Base-by-base conservation (phyloP, 2,329 filamentous ascomycete species). In the Pseudogymnoascus sp. region DNA sequence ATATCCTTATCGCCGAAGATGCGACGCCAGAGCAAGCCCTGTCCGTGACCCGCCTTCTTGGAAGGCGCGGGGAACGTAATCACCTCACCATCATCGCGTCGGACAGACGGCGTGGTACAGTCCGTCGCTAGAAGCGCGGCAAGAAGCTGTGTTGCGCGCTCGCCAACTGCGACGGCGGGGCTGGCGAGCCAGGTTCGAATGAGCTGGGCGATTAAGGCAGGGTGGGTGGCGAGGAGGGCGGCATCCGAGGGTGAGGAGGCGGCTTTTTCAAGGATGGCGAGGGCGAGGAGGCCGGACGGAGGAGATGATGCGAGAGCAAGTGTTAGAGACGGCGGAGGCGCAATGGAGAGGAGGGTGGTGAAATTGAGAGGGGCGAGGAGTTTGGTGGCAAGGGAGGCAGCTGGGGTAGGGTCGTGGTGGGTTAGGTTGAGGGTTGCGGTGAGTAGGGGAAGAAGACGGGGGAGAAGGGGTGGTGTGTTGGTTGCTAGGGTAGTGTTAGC, bases 221-320 rank as follows among this genome's bases (percentile, higher is more conserved):
- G 77, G 71, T 84, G 77, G 39, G 74, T 75, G 51, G 79, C 79
- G 4, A 87, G 72, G 35, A 81, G 77, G 38, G 79, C 77, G 33
- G 78, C 78, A 59, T 84, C 80, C 59, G 75, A 71, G 10, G 81
- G 77, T 3, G 74, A 74, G 13, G 71, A 70, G 21, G 80, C 74
- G 3, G 82, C 84, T 68, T 86, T 87, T 64, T 81, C 75, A 29
- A 87, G 68, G 61, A 87, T 76, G 61, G 78, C 73, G 66, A 87
- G 76, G 68, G 79, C 84, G 25, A 87, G 79, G 13, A 85, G 74
- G 68, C 84, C 84, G 31, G 81, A 82, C 2, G 82, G 80, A 0
- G 83, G 78, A 0, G 82, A 75, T 1, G 83, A 84, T 55, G 72
- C 71, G 13, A 87, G 75, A 25, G 83, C 83, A 38, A 76, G 75